A percentile compares a stretch with the other conserved stretches of the same genome.
Evolutionary conservation across 768 basidiomycete genomes (phyloP).

Genomic region (Leccinum boreale): DNA sequence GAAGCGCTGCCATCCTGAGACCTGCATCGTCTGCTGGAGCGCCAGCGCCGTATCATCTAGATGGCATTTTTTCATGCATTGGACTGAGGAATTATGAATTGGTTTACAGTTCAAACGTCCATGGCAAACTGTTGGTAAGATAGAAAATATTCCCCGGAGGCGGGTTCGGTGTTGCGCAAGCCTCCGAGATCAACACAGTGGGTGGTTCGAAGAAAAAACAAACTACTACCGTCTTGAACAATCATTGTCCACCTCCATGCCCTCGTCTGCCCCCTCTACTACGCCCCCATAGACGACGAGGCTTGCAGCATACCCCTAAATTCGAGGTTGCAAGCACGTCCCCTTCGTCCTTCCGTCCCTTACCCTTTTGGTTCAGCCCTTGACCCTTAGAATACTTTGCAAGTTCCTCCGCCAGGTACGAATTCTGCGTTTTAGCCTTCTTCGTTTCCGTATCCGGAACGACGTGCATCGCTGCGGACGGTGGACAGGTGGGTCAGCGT

Average conservation of each 20-base stretch:
- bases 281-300: conserved; percentile 33
- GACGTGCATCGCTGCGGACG: conserved; percentile 51
- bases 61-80: too few relatives aligned
- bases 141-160: too few relatives aligned
- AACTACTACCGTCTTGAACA: conserved; percentile 24
- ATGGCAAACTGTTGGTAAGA: too few relatives aligned
- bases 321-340: conserved; percentile 64
- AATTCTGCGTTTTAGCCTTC: conserved; percentile 59
- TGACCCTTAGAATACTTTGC: conserved; percentile 73
- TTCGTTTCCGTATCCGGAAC: conserved; percentile 61
- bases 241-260: conserved; percentile 77
- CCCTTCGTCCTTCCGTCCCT: conserved; percentile 65
- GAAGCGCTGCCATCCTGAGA: neutral
- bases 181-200: too few relatives aligned
- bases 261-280: conserved; percentile 40
- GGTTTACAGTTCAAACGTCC: neutral
- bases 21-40: neutral
- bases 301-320: conserved; percentile 69
- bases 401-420: conserved; percentile 77
- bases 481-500: neutral
- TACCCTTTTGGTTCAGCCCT: conserved; percentile 54
- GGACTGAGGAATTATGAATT: too few relatives aligned
- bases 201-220: neutral
- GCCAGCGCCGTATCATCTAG: neutral
- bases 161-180: too few relatives aligned